Conservation (phyloP, 176 grass and related monocot species). For the Oryza meyeriana region DNA sequence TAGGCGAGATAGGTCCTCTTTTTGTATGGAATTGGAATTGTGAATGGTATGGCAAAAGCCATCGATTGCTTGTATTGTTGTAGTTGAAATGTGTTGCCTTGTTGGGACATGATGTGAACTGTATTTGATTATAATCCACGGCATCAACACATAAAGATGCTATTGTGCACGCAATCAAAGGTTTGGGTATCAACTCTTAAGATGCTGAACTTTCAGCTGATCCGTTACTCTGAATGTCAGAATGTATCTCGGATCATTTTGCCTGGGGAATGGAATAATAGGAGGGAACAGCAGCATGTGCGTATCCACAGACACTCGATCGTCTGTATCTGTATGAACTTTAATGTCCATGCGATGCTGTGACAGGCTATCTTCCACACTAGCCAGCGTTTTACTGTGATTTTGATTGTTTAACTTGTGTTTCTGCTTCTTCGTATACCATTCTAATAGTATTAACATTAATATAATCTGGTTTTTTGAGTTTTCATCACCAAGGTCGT, state of each 20-base stretch:
- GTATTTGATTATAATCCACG: constrained; percentile 9
- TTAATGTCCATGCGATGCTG: neutral
- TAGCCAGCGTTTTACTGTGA: neutral
- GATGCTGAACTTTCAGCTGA: neutral
- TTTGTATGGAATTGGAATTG: constrained; percentile 12
- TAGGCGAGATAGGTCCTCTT: constrained; percentile 29
- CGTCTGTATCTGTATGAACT: neutral
- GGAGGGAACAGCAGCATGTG: neutral
- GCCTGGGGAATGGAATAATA: neutral
- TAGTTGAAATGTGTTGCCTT: constrained; percentile 1
- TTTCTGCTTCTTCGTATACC: no score
- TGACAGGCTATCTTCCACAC: neutral
- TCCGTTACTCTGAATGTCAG: neutral
- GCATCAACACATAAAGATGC: neutral
- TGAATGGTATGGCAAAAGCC: neutral
- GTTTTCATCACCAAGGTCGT: constrained; percentile 12
- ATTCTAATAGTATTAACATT: no score
- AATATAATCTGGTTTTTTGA: neutral
- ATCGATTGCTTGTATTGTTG: constrained; percentile 6
- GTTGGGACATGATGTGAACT: neutral
- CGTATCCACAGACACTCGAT: neutral
- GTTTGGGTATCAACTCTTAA: neutral
- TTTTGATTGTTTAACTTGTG: neutral
- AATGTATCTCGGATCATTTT: neutral
- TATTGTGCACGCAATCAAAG: neutral